Base-by-base conservation (phyloP, 306 rosid species). In the Ormosia semicastrata region DNA sequence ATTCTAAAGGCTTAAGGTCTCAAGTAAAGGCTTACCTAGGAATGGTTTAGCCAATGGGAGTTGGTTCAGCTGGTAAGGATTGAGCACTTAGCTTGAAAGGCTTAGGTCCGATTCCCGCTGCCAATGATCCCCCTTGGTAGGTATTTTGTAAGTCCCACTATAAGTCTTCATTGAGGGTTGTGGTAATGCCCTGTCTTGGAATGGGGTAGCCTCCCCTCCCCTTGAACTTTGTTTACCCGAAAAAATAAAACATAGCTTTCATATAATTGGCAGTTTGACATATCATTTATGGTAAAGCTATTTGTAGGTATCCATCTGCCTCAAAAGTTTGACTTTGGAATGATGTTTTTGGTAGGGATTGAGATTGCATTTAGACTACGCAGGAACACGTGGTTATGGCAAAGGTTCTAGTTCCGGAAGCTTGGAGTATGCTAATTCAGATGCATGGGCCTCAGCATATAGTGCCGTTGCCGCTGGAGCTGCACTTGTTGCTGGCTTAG, bases 391-490 rank as follows among this genome's bases (percentile, higher is more conserved):
- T 3, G 86, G 74, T 74, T 69, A 39, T 39, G 71, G 50, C 67
- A 76, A 15, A 75, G 85, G 87, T 50, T 85, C 91, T 9, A 69
- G 73, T 81, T 85, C 91, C 5, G 90, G 89, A 73, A 60, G 62
- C 76, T 10, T 84, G 87, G 93, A 86, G 40, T 88, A 81, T 86
- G 92, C 92, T 4, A 77, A 65, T n/a, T 66, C 90, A 57, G 95
- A 94, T 79, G 97, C 99, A 66, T 94, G 99, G 99, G 91, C 94
- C 40, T 91, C 99, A 3, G 97, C 98, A 12, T 94, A 92, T 81
- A 92, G 97, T 44, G 66, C 89, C 1, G 93, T 52, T 52, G 98
- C 99, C 75, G 99, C 99, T 8, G 98, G 98, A 71, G 99, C 99
- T 32, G 99, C 99, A 6, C 84, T 96, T 10, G 95, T 89, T 73